Percentiles rank a stretch among this genome's conserved stretches.
phyloP scores from a whole-genome alignment of 768 basidiomycete genomes.

The Trichaptum fuscoviolaceum region DNA sequence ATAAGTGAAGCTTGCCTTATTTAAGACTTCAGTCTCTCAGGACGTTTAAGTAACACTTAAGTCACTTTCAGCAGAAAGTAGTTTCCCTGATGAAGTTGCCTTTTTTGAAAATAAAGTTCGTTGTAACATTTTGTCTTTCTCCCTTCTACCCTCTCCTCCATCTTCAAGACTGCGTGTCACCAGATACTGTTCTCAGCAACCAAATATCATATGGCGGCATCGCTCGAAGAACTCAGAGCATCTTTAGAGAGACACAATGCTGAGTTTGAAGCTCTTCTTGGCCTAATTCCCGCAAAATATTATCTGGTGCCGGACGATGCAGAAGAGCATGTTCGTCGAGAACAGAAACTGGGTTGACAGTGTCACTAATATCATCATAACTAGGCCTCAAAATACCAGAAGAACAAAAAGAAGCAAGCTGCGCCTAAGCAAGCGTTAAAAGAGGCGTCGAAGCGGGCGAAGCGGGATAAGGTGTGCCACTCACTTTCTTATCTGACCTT shows the following conservation, averaged over 20 bases:
- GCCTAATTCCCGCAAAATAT: constrained; percentile 84
- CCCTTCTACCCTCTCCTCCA: background rate
- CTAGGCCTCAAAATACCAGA: constrained; percentile 69
- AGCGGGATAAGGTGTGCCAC: constrained; percentile 67
- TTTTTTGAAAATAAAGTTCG: background rate
- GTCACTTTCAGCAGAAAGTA: too few species aligned
- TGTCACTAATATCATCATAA: constrained; percentile 17
- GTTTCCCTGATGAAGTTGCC: too few species aligned
- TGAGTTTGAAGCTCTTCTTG: constrained; percentile 77
- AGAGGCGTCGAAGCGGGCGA: constrained; percentile 85
- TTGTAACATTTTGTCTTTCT: background rate
- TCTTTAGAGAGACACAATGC: constrained; percentile 83
- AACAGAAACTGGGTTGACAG: constrained; percentile 10
- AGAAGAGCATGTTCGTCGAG: constrained; percentile 55
- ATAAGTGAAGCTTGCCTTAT: too few species aligned
- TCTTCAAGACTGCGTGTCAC: background rate
- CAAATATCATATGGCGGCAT: constrained; percentile 39
- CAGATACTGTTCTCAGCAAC: background rate
- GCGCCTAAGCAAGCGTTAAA: constrained; percentile 82
- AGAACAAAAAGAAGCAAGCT: constrained; percentile 83
- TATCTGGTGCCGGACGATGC: constrained; percentile 69
- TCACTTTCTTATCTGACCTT: background rate
- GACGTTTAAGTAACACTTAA: too few species aligned
- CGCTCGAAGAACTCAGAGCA: constrained; percentile 40
- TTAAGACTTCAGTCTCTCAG: too few species aligned